These are phyloP conservation scores for Scheffersomyces segobiensis DNA, from an alignment of 1,139 yeast genomes.

Conservation along the genomic window DNA sequence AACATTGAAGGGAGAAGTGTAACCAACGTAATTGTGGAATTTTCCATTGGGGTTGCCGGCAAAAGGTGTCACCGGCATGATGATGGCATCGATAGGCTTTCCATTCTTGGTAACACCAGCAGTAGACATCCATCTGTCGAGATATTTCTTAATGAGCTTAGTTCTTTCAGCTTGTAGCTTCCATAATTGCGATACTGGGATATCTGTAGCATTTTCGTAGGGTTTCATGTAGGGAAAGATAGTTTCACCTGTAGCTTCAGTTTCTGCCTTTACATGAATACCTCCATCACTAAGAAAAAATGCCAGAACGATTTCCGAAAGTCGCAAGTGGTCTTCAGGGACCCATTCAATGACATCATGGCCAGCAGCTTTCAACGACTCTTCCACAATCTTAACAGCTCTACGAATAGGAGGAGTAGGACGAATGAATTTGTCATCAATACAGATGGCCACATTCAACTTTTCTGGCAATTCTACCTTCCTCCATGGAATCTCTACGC, in stretches of 20 bases:
- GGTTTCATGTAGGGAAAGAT: slow-evolving; percentile 35
- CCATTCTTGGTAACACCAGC: slow-evolving; percentile 32
- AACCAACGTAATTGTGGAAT: slow-evolving; percentile 37
- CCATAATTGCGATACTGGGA: slow-evolving; percentile 45
- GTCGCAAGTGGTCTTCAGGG: slow-evolving; percentile 37
- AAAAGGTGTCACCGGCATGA: slow-evolving; percentile 48
- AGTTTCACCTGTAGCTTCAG: slow-evolving; percentile 49
- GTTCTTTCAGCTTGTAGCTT: slow-evolving; percentile 37
- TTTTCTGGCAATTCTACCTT: slow-evolving; percentile 21
- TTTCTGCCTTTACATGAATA: slow-evolving; percentile 28
- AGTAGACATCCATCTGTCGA: slow-evolving; percentile 40
- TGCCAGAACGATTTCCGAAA: slow-evolving; percentile 35
- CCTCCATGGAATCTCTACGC: slow-evolving; percentile 34
- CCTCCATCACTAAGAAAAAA: slow-evolving; percentile 52
- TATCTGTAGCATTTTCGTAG: slow-evolving; percentile 30
- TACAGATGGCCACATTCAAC: slow-evolving; percentile 32
- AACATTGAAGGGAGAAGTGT: slow-evolving; percentile 60
- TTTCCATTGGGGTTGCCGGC: slow-evolving; percentile 46
- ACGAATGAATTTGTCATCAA: slow-evolving; percentile 31
- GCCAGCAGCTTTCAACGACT: slow-evolving; percentile 43
- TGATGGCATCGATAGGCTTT: slow-evolving; percentile 48
- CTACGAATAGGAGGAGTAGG: slow-evolving; percentile 41
- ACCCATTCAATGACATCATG: slow-evolving; percentile 63
- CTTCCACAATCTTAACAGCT: slow-evolving; percentile 22
- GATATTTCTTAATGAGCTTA: slow-evolving; percentile 29